These are phyloP conservation scores for Penicillium verhagenii DNA, from an alignment of 495 filamentous ascomycete genomes.

Conservation along the genomic window DNA sequence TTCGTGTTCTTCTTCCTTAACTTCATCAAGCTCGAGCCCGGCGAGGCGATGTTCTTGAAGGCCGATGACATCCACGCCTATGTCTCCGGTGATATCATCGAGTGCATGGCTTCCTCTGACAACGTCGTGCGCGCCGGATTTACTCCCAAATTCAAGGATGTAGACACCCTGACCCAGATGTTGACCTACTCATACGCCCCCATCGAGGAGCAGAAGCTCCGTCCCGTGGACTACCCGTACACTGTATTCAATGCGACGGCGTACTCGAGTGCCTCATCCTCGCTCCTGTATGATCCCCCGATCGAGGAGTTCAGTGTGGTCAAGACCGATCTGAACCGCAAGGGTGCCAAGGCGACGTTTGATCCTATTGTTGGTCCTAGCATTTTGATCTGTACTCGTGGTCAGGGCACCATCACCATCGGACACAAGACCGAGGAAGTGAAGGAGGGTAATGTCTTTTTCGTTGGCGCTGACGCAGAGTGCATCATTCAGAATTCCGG, in stretches of 20 bases:
- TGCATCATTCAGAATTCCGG: slow-evolving; percentile 69
- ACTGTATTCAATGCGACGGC: slow-evolving; percentile 73
- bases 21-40: slow-evolving; percentile 74
- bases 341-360: slow-evolving; percentile 78
- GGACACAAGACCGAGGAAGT: slow-evolving; percentile 73
- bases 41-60: slow-evolving; percentile 93
- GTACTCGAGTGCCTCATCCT: slow-evolving; percentile 69
- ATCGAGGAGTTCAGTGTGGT: slow-evolving; percentile 97
- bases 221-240: slow-evolving; percentile 78
- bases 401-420: slow-evolving; percentile 78
- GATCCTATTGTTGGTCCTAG: slow-evolving; percentile 85
- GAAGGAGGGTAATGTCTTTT: slow-evolving; percentile 81
- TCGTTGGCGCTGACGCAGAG: slow-evolving; percentile 89
- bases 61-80: slow-evolving; percentile 98
- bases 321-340: slow-evolving; percentile 67
- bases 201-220: slow-evolving; percentile 91
- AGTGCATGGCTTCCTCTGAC: slow-evolving; percentile 98
- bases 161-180: slow-evolving; percentile 85
- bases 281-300: slow-evolving; percentile 84
- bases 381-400: slow-evolving; percentile 84
- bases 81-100: slow-evolving; percentile 92
- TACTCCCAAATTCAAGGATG: slow-evolving; percentile 98
- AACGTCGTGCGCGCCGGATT: slow-evolving; percentile 97
- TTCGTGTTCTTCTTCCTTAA: slow-evolving; percentile 83
- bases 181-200: slow-evolving; percentile 93